Conservation (phyloP, 2,329 filamentous ascomycete genomes). For the Apiospora rasikravindrae region DNA sequence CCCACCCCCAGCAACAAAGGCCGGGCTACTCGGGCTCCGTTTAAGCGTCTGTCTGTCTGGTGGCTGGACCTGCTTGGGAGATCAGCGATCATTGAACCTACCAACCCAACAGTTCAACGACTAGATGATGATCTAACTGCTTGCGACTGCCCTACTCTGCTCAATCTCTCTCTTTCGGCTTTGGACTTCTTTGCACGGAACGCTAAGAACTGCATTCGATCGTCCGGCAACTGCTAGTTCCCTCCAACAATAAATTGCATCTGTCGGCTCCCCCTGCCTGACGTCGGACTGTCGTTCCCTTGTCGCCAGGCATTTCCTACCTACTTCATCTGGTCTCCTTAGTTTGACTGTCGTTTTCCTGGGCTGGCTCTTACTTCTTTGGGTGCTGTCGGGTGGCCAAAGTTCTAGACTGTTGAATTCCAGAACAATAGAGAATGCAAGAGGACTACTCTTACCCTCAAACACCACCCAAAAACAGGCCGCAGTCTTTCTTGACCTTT, state of each 20-base stretch:
- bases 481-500: slow-evolving; percentile 29
- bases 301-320: background rate
- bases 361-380: background rate
- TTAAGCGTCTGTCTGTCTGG: background rate
- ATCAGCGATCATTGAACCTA: background rate
- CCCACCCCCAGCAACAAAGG: background rate
- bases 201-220: background rate
- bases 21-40: background rate
- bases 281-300: background rate
- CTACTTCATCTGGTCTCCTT: background rate
- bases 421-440: background rate
- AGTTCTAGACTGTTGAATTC: background rate
- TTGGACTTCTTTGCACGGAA: background rate
- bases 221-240: background rate
- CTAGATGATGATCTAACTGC: background rate
- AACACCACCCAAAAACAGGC: slow-evolving; percentile 20
- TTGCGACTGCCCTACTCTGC: background rate
- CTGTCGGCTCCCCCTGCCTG: background rate
- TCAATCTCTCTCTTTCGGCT: background rate
- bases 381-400: slow-evolving; percentile 1
- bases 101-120: background rate
- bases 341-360: background rate
- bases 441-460: slow-evolving; percentile 17
- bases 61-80: background rate
- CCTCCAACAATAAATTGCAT: background rate